Evolutionary conservation across 352 stramenopile genomes (phyloP), one percentile per base, ranked within the genome.

Genomic region (Bremia lactucae): DNA sequence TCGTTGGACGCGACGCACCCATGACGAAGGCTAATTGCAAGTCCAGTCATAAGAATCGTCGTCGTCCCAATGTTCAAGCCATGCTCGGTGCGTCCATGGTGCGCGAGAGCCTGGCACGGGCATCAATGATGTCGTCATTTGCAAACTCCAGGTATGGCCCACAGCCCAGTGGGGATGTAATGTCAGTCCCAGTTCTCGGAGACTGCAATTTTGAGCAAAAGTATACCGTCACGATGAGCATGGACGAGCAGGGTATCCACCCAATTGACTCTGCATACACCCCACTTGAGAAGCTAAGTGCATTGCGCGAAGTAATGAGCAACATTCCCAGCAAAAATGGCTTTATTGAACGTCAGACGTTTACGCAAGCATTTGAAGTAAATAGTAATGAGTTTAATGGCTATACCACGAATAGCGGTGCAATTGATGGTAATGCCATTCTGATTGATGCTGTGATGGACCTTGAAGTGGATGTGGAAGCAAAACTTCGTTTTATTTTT

Each of bases 401-500:
- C 10, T 83, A 83, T 40, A 56, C 76, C 9, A 60, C 56, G 23
- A 50, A 56, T 31, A 52, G 74, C 18, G 73, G 70, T 22, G 53
- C 60, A 42, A 77, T 91, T 35, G 65, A 91, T 22, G 69, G 71
- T 33, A 83, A 85, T 31, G 75, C 78, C 26, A 79, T 87, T 34
- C 51, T 91, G 14, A 83, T 91, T 18, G 75, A 88, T 44, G 74
- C 73, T n/a, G 74, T 85, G 10, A 62, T 91, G 60, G 71, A 87
- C 14, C 55, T 91, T 9, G 61, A 88, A 34, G 72, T 91, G 2
- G 68, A 55, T 31, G 70, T 52, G 2, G 72, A 91, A 33, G 73
- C 86, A 29, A 91, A 88, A 38, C 61, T 91, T 26, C 69, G 57
- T 19, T 88, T 88, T 47, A 91, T 91, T 45, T 91, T 91, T 31